phyloP scores from a whole-genome alignment of 371 early-diverging fungal species.

The Vittaforma corneae region DNA sequence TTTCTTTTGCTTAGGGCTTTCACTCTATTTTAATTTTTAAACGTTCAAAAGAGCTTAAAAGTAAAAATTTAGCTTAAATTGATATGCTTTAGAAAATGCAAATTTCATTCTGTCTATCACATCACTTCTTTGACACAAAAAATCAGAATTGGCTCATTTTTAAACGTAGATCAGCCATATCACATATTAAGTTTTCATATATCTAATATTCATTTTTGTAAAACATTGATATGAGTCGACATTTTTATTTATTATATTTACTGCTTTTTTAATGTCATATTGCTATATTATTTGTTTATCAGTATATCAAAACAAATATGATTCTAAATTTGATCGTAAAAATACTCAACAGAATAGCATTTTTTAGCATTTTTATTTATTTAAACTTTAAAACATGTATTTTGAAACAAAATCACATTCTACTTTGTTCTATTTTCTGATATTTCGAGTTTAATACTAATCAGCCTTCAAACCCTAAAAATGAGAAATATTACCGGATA shows the following conservation, averaged over 20 bases:
- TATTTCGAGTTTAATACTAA: no score
- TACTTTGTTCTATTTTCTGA: background rate
- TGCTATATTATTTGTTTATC: background rate
- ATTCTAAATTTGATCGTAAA: background rate
- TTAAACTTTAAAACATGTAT: background rate
- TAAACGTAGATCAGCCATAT: background rate
- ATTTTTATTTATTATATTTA: background rate
- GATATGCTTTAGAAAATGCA: background rate
- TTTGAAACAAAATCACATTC: background rate
- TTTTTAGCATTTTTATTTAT: background rate
- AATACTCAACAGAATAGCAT: background rate
- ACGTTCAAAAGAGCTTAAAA: no score
- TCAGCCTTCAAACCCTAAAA: slow-evolving; percentile 7
- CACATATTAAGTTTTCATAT: background rate
- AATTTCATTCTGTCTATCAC: background rate
- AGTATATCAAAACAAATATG: background rate
- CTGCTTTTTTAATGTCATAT: background rate
- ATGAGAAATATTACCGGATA: slow-evolving; percentile 46
- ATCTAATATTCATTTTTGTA: background rate
- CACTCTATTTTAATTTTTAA: no score
- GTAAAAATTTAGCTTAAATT: background rate
- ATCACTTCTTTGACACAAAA: background rate
- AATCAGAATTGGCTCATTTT: background rate
- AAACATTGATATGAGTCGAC: background rate
- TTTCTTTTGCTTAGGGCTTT: no score